These are phyloP conservation scores for Venturia pyrina DNA, from an alignment of 2,329 filamentous ascomycete species.

Conservation along the genomic window DNA sequence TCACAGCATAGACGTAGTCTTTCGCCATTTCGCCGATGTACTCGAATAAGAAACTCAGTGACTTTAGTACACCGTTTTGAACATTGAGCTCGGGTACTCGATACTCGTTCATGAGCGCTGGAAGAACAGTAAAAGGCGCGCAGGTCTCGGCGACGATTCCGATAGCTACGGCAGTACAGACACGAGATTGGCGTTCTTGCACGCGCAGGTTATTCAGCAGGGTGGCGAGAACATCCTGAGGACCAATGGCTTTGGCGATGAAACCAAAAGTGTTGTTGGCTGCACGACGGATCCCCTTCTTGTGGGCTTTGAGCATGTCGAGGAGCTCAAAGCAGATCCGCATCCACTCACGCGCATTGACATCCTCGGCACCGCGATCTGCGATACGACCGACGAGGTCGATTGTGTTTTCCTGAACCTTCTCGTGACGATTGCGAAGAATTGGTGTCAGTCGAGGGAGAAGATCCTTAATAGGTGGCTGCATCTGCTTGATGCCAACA, in stretches of 20 bases:
- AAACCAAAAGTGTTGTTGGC: constrained; percentile 99
- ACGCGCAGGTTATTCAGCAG: constrained; percentile 77
- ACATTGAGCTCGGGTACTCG: constrained; percentile 97
- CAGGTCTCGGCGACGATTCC: constrained; percentile 98
- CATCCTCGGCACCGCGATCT: constrained; percentile 89
- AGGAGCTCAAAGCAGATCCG: constrained; percentile 97
- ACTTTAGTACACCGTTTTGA: constrained; percentile 96
- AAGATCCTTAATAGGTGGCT: constrained; percentile 92
- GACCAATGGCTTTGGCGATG: constrained; percentile 97
- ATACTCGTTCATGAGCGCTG: constrained; percentile 98
- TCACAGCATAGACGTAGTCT: constrained; percentile 98
- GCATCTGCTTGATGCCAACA: constrained; percentile 96
- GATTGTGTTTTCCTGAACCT: constrained; percentile 98
- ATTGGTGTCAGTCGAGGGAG: constrained; percentile 95
- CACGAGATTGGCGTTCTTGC: constrained; percentile 93
- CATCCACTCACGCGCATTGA: constrained; percentile 99
- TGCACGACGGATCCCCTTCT: constrained; percentile 95
- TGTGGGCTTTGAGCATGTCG: constrained; percentile 99
- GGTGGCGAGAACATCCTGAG: constrained; percentile 91
- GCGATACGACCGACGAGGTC: constrained; percentile 96
- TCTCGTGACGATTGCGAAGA: constrained; percentile 93
- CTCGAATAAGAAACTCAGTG: constrained; percentile 92
- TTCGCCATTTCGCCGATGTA: constrained; percentile 99
- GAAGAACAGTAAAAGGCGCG: constrained; percentile 96
- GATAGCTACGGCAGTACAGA: constrained; percentile 96